Evolutionary conservation across 495 filamentous ascomycete species (phyloP), one percentile per base, ranked within the genome.

Genomic region (Penicillium simplicissimum): DNA sequence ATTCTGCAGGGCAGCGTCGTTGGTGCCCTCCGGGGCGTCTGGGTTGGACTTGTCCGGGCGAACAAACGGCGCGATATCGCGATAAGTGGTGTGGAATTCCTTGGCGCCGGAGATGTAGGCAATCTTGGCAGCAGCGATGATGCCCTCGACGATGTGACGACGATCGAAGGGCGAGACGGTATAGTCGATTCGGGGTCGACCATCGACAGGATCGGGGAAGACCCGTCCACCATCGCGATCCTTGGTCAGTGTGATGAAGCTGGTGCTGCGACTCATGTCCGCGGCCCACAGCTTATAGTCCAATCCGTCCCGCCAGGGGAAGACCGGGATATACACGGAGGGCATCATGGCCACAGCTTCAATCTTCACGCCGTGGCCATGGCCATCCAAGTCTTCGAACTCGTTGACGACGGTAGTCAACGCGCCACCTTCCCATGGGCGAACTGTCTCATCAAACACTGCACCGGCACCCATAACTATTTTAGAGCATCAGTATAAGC

Each of bases 361-460:
- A 15, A 97, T 74, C 74, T 94, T 96, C 55, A 79, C 81, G n/a
- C 94, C 94, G 64, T 98, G 91, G 33, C 91, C 90, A 21, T 88
- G 76, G 31, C 84, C 84, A 69, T 96, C 93, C 0, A 93, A 83
- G 63, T 97, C 88, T 63, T 96, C 91, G 59, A 93, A 92, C 48
- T 88, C 86, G 37, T 83, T 85, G 61, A 88, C 86, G 2, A 94
- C 85, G 5, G 84, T 82, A 0, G 93, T 98, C 56, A 98, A 81
- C 42, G 90, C 87, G 2, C 79, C 68, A 63, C 88, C 92, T 81
- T 96, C 92, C 91, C 91, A 96, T 0, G 89, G 89, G 28, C 81
- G 82, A 13, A 85, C 74, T 25, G 87, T 85, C 36, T 92, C 77
- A 7, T 88, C 81, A 64, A 86, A 93, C 13, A 87, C 75, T 14